Conservation (phyloP, 768 basidiomycete genomes). For the Phaffia tasmanica region DNA sequence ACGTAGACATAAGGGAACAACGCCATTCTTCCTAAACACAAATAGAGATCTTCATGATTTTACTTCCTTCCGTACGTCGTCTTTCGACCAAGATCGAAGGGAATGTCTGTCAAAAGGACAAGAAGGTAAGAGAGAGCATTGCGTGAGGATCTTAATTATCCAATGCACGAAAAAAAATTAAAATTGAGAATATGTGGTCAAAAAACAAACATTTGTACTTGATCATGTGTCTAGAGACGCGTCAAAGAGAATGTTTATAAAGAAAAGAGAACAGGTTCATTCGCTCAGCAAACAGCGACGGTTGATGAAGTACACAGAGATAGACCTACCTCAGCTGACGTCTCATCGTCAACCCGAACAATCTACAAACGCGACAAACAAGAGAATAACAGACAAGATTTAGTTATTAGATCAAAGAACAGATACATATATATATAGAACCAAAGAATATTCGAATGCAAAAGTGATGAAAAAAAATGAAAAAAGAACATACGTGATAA, state of each 20-base stretch:
- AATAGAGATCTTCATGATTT: not conserved
- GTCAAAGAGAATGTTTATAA: not conserved
- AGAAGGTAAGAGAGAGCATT: not conserved
- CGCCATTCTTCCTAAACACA: not conserved
- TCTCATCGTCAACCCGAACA: conserved; percentile 25
- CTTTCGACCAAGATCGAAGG: conserved; percentile 26
- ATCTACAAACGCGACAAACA: conserved; percentile 5
- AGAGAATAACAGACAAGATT: not conserved
- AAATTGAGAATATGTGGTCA: not conserved
- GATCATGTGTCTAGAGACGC: conserved; percentile 73
- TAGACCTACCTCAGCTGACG: conserved; percentile 14
- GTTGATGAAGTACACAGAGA: not conserved
- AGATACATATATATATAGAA: conserved; percentile 51
- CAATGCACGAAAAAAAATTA: not conserved
- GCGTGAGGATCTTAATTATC: not conserved
- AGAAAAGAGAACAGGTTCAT: not conserved
- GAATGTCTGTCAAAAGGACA: conserved; percentile 13
- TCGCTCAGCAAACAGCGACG: not conserved
- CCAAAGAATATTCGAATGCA: conserved; percentile 60
- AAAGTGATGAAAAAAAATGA: conserved; percentile 70
- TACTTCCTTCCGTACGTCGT: conserved; percentile 17
- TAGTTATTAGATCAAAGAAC: not conserved
- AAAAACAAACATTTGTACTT: conserved; percentile 63
- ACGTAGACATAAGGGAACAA: conserved; percentile 51
- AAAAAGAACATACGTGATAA: conserved; percentile 51